Base-by-base conservation (phyloP, 345 rosid species). In the Ricinus communis region DNA sequence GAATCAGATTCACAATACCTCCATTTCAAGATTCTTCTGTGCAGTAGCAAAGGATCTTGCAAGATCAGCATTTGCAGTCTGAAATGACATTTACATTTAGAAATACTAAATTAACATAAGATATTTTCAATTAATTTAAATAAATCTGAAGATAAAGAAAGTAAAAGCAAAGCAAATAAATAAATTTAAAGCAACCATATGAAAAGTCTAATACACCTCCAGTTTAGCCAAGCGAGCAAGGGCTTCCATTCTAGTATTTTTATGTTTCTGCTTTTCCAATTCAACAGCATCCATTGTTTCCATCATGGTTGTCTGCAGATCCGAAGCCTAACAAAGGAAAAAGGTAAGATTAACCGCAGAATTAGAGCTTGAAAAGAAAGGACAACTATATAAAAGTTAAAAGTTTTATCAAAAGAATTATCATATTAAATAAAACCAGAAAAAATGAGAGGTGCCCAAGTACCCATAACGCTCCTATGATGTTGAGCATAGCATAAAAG, bases 251-350 rank as follows among this genome's bases (percentile, higher is more conserved):
- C 97, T 90, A 67, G 99, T 94, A 70, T 86, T 88, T 64, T 91
- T 94, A 81, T 94, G 99, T 71, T 92, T 94, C 83, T 87, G 92
- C 80, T 94, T 91, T 81, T 94, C 97, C 76, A 86, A 49, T 36
- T 94, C 99, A 71, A 78, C 97, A 74, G 99, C 99, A 16, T 91
- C 92, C 88, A 94, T 85, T 50, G 90, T 91, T 83, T 91, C 95
- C 89, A 94, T 94, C 88, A 79, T 91, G 41, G 86, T 90, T 61
- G 93, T 85, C 82, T 94, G 99, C 78, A 94, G 86, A 67, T 94
- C 91, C 0, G 97, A 87, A 84, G 96, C 99, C 99, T 94, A 78
- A 62, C 27, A 41, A 19, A 80, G 51, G 36, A 76, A 73, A 71
- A 76, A n/a, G n/a, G 38, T 43, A 76, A 74, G 43, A 46, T 60